These are phyloP conservation scores for Ophiostoma sp. DNA, from an alignment of 2,329 filamentous ascomycete species.

Conservation along the genomic window DNA sequence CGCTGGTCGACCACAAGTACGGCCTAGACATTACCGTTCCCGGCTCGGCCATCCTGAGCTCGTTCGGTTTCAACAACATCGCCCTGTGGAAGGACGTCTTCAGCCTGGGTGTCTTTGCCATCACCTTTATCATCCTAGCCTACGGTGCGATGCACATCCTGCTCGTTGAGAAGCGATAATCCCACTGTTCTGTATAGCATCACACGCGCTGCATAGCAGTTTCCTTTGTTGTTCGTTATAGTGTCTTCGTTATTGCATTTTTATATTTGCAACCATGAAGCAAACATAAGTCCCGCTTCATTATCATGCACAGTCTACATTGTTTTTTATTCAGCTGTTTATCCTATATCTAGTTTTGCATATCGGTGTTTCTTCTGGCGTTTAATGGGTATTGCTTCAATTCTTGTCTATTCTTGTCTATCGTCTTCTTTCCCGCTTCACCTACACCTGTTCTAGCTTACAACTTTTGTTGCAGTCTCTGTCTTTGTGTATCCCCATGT, in stretches of 20 bases:
- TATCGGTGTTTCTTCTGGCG: neutral
- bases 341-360: neutral
- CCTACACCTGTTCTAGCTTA: neutral
- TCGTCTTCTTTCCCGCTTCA: neutral
- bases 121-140: constrained; percentile 76
- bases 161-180: constrained; percentile 77
- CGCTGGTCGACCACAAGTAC: constrained; percentile 88
- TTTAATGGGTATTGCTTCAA: neutral
- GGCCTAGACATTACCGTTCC: constrained; percentile 95
- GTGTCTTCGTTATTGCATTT: neutral
- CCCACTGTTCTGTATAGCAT: neutral
- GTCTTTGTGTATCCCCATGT: neutral
- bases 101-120: constrained; percentile 76
- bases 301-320: neutral
- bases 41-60: constrained; percentile 86
- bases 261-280: neutral
- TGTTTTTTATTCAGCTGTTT: neutral
- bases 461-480: neutral
- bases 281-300: neutral
- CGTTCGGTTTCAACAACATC: constrained; percentile 86
- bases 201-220: neutral
- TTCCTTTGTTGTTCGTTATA: neutral
- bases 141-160: constrained; percentile 91
- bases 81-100: constrained; percentile 80
- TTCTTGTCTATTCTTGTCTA: neutral